Conservation (phyloP, 2,329 filamentous ascomycete genomes). For the Rhexocercosporidium sp. region DNA sequence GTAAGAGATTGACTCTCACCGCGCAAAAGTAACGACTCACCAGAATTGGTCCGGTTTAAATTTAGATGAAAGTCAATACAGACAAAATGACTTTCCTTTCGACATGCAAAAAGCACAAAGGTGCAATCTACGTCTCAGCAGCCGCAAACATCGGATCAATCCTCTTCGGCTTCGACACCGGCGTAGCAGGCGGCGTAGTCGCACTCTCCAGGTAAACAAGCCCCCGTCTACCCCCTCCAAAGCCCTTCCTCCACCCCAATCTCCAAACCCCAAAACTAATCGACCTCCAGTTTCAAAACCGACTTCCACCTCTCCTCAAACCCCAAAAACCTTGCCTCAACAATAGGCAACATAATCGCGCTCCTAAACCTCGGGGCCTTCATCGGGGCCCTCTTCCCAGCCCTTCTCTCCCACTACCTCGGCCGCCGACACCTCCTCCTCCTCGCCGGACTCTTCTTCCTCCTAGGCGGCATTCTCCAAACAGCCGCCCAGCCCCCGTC, state of each 20-base stretch:
- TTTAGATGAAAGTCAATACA: too few relatives aligned
- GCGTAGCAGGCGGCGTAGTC: conserved; percentile 32
- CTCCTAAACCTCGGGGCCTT: conserved; percentile 58
- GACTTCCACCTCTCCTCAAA: conserved; percentile 26
- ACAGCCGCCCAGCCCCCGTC: conserved; percentile 24
- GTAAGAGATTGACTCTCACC: too few relatives aligned
- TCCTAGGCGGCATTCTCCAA: conserved; percentile 35
- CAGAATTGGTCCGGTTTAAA: too few relatives aligned
- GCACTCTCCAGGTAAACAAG: conserved; percentile 26
- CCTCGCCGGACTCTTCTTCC: conserved; percentile 49
- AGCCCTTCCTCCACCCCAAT: not conserved
- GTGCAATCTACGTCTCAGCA: conserved; percentile 26
- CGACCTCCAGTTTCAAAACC: conserved; percentile 10
- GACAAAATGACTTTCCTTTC: not conserved
- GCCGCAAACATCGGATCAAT: conserved; percentile 32
- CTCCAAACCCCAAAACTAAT: not conserved
- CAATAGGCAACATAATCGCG: conserved; percentile 49
- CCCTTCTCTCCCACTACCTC: conserved; percentile 50
- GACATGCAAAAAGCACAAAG: conserved; percentile 25
- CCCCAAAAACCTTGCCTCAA: conserved; percentile 17
- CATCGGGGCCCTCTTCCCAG: conserved; percentile 55
- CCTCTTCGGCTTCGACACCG: conserved; percentile 35
- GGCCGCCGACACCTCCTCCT: conserved; percentile 50
- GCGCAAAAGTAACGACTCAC: too few relatives aligned
- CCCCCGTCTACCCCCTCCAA: too few relatives aligned